Conservation (phyloP, 768 basidiomycete genomes). For the Tubosaeta sp. region DNA sequence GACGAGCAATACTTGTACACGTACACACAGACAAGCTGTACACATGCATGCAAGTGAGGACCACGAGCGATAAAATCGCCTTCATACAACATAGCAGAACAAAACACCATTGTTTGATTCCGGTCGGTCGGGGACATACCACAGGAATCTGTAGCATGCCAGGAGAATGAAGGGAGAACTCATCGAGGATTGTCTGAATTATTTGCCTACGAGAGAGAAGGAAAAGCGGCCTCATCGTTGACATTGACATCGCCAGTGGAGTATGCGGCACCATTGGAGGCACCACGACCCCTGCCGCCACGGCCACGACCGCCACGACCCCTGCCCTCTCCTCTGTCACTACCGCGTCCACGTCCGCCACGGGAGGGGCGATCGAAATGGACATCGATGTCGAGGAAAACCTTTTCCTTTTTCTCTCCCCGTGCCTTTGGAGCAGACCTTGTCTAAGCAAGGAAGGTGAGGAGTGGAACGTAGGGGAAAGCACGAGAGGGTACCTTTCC, state of each 20-base stretch:
- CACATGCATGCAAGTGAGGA: constrained; percentile 2
- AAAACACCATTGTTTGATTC: constrained; percentile 4
- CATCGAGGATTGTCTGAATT: constrained; percentile 5
- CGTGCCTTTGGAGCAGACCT: constrained; percentile 63
- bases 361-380: constrained; percentile 82
- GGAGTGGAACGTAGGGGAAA: neutral
- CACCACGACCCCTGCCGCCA: constrained; percentile 43
- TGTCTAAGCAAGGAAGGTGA: constrained; percentile 42
- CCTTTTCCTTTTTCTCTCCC: constrained; percentile 84
- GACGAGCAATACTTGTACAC: neutral
- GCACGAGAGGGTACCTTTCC: constrained; percentile 66
- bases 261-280: constrained; percentile 35
- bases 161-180: constrained; percentile 1
- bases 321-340: constrained; percentile 47
- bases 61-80: constrained; percentile 7
- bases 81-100: constrained; percentile 13
- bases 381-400: constrained; percentile 88
- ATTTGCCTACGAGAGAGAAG: constrained; percentile 60
- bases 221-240: constrained; percentile 84
- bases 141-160: constrained; percentile 10
- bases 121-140: constrained; percentile 9
- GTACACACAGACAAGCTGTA: constrained; percentile 13
- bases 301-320: constrained; percentile 41
- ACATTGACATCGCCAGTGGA: constrained; percentile 67
- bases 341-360: constrained; percentile 50